Conservation (phyloP, 495 filamentous ascomycete genomes). For the Neurospora intermedia region DNA sequence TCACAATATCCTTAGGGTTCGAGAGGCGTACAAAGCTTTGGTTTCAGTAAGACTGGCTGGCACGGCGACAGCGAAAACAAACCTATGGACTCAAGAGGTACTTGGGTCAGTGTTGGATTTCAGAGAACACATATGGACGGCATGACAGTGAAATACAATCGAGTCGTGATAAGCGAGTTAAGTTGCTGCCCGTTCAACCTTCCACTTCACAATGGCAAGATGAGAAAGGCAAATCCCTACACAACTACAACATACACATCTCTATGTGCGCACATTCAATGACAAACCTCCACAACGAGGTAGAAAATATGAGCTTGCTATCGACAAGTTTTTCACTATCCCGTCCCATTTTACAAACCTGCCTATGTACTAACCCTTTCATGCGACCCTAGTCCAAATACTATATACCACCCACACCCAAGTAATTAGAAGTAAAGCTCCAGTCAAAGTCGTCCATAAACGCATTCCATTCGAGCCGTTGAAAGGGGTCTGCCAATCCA, state of each 20-base stretch:
- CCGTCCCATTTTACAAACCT: neutral
- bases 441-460: slow-evolving; percentile 39
- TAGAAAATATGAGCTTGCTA: neutral
- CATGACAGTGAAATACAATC: too few species aligned
- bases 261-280: neutral
- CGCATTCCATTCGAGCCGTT: slow-evolving; percentile 30
- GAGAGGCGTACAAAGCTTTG: neutral
- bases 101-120: too few species aligned
- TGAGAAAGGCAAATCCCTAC: neutral
- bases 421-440: slow-evolving; percentile 23
- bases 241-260: too few species aligned
- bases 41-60: neutral
- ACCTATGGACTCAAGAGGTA: neutral
- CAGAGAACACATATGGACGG: too few species aligned
- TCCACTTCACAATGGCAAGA: neutral
- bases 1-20: too few species aligned
- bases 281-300: neutral
- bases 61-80: neutral
- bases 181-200: neutral
- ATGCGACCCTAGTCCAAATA: neutral
- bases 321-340: neutral
- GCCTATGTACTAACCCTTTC: neutral
- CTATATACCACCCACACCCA: neutral
- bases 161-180: neutral
- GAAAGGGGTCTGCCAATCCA: slow-evolving; percentile 21